Conservation (phyloP, 1,284 basidiomycete species). For the Puccinia novopanici region DNA sequence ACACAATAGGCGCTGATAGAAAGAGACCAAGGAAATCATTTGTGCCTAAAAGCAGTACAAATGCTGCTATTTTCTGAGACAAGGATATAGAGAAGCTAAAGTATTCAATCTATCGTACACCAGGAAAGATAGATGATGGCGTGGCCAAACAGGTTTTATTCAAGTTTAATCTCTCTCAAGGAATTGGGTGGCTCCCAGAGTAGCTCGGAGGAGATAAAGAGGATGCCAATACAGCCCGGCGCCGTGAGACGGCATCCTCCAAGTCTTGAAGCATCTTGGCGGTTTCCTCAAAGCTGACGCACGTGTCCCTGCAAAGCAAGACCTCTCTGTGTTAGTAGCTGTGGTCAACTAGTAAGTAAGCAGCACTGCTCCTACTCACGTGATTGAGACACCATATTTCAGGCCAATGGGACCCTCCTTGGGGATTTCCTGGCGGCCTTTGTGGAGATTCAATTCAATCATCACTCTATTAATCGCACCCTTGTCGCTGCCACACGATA, state of each 20-base stretch:
- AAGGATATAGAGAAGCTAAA: too few relatives aligned
- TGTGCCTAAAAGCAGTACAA: too few relatives aligned
- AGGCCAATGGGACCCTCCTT: conserved; percentile 57
- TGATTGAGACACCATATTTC: conserved; percentile 59
- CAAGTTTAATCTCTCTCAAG: too few relatives aligned
- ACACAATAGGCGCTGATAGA: too few relatives aligned
- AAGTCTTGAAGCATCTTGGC: conserved; percentile 59
- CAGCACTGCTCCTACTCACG: conserved; percentile 54
- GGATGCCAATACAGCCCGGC: conserved; percentile 25
- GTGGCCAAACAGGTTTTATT: too few relatives aligned
- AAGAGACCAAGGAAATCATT: too few relatives aligned
- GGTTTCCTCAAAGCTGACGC: conserved; percentile 86
- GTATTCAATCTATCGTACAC: too few relatives aligned
- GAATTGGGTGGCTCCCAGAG: too few relatives aligned
- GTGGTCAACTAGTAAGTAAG: conserved; percentile 59
- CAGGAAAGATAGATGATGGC: too few relatives aligned
- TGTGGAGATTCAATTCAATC: conserved; percentile 91
- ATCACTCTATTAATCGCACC: conserved; percentile 82
- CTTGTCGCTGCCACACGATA: conserved; percentile 71
- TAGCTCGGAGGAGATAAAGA: not conserved
- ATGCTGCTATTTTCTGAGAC: too few relatives aligned
- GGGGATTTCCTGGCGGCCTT: conserved; percentile 59
- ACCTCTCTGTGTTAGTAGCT: conserved; percentile 63
- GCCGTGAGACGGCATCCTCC: conserved; percentile 54
- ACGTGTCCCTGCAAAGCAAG: conserved; percentile 63